Evolutionary conservation across 1,284 basidiomycete genomes (phyloP).

Genomic region (Tremellales sp.): DNA sequence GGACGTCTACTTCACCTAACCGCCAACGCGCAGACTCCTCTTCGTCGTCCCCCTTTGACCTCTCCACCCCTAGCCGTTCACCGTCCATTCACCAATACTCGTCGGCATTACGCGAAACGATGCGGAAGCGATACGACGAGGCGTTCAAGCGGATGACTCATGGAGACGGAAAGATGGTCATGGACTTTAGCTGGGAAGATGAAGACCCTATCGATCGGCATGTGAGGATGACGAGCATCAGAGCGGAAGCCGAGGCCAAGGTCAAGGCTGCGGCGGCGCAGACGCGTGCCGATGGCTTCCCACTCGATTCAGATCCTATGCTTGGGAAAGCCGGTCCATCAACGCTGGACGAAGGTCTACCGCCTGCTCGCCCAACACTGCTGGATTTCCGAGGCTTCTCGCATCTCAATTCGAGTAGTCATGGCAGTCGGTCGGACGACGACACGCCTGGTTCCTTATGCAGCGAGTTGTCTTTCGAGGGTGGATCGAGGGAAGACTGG

Average conservation of each 20-base stretch:
- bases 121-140: neutral
- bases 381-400: neutral
- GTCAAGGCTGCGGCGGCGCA: neutral
- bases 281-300: neutral
- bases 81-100: neutral
- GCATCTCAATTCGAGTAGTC: neutral
- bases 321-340: neutral
- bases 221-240: neutral
- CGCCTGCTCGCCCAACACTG: neutral
- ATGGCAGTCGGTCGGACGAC: neutral
- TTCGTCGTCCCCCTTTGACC: too few relatives aligned
- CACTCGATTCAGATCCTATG: too few relatives aligned
- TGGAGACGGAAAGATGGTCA: neutral
- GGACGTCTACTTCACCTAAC: too few relatives aligned
- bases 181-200: slow-evolving; percentile 1
- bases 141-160: neutral
- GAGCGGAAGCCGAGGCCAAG: neutral
- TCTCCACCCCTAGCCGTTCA: too few relatives aligned
- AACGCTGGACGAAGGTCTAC: neutral
- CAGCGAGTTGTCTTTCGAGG: neutral
- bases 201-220: slow-evolving; percentile 2
- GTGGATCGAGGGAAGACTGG: neutral
- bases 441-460: neutral
- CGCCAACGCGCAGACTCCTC: too few relatives aligned
- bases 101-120: neutral